Evolutionary conservation across 331 rosid genomes (phyloP).

Genomic region (Malus hybrid): DNA sequence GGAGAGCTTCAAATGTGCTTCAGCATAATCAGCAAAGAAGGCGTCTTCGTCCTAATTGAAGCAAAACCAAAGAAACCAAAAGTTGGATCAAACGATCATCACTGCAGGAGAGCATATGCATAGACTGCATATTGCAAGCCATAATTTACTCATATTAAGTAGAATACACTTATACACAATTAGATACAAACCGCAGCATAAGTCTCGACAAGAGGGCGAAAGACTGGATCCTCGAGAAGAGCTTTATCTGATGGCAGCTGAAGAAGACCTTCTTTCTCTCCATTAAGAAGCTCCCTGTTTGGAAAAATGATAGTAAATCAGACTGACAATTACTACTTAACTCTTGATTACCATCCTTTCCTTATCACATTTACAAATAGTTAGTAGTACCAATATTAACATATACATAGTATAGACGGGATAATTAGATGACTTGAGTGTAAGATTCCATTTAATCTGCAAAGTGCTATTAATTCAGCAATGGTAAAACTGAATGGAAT

Average conservation of each 20-base stretch:
- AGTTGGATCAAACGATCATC: background rate
- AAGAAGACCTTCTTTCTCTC: slow-evolving; percentile 50
- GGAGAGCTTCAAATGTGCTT: slow-evolving; percentile 47
- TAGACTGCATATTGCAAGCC: too few relatives aligned
- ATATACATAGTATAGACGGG: too few relatives aligned
- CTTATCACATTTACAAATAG: too few relatives aligned
- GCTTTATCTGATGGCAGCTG: slow-evolving; percentile 67
- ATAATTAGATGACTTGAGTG: too few relatives aligned
- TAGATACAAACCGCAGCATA: slow-evolving; percentile 37
- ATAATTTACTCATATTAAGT: background rate
- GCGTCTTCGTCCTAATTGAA: slow-evolving; percentile 39
- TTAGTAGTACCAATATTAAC: too few relatives aligned
- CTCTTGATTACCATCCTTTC: too few relatives aligned
- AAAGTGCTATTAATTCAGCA: background rate
- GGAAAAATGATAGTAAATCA: background rate
- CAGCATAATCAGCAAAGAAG: slow-evolving; percentile 45
- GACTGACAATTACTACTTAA: background rate
- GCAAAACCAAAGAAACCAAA: background rate
- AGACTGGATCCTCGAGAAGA: slow-evolving; percentile 46
- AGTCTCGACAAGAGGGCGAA: slow-evolving; percentile 56
- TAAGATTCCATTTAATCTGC: too few relatives aligned
- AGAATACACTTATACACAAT: background rate
- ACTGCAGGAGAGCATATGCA: background rate
- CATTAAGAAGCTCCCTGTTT: slow-evolving; percentile 50
- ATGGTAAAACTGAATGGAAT: background rate